These are phyloP conservation scores for Chytriomyces confervae DNA, from an alignment of 192 early-diverging fungal species.

Conservation along the genomic window DNA sequence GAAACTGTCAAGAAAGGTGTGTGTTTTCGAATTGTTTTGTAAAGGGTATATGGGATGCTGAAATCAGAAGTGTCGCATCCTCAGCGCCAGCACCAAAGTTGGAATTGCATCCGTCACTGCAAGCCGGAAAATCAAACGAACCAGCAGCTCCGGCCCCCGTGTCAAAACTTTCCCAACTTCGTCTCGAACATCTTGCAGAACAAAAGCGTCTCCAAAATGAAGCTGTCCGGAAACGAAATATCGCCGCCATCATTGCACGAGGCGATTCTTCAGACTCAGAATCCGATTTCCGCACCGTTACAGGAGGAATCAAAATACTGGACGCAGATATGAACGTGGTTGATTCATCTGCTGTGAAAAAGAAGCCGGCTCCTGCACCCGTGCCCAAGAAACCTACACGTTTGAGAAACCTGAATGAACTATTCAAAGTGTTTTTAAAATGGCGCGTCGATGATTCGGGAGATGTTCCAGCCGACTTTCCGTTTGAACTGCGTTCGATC, in stretches of 20 bases:
- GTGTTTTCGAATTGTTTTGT: background rate
- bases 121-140: background rate
- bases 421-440: constrained; percentile 39
- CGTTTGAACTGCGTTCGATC: constrained; percentile 53
- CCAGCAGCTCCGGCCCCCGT: background rate
- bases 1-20: constrained; percentile 11
- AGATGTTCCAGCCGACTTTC: constrained; percentile 44
- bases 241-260: constrained; percentile 11
- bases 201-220: constrained; percentile 5
- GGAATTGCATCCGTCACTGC: constrained; percentile 1
- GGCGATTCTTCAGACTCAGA: constrained; percentile 27
- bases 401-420: constrained; percentile 39
- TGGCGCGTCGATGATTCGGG: constrained; percentile 40
- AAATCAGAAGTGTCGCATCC: background rate
- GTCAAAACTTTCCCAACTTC: constrained; percentile 28
- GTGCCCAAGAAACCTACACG: background rate
- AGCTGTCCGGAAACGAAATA: background rate
- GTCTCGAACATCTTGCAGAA: constrained; percentile 20
- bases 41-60: background rate
- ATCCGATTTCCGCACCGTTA: background rate
- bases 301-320: constrained; percentile 20
- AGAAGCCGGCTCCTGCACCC: background rate
- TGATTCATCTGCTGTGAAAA: background rate
- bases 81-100: constrained; percentile 6
- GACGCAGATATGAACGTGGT: constrained; percentile 22